A percentile compares a stretch with the other conserved stretches of the same genome.
These are phyloP conservation scores for Cynara cardunculus DNA, from an alignment of 129 eudicot species.

Conservation along the genomic window DNA sequence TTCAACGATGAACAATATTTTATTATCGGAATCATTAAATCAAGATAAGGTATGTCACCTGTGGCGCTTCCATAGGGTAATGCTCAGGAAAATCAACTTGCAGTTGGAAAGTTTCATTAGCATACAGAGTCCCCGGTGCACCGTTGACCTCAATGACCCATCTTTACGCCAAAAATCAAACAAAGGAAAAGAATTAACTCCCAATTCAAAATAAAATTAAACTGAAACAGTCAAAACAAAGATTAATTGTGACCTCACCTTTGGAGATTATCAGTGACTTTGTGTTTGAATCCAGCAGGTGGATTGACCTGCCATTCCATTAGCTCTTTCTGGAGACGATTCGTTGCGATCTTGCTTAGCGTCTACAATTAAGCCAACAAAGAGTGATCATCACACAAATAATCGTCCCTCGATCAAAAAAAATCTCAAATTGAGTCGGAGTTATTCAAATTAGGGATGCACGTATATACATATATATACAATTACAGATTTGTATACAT, in stretches of 20 bases:
- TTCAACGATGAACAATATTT: neutral
- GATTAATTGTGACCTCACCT: constrained; percentile 32
- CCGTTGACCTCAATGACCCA: constrained; percentile 90
- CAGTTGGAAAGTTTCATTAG: constrained; percentile 67
- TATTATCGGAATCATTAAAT: neutral
- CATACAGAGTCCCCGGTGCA: constrained; percentile 76
- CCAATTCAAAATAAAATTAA: constrained; percentile 1
- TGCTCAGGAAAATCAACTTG: constrained; percentile 93
- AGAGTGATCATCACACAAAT: neutral
- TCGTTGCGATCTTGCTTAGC: constrained; percentile 77
- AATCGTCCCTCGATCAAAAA: neutral
- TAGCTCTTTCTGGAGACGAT: constrained; percentile 82
- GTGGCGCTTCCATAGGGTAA: constrained; percentile 95
- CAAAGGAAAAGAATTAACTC: neutral
- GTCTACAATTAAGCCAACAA: constrained; percentile 25
- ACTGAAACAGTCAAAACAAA: neutral
- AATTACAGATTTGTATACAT: neutral
- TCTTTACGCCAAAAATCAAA: constrained; percentile 23
- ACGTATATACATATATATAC: neutral
- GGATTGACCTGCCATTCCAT: constrained; percentile 86
- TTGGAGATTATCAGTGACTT: constrained; percentile 83
- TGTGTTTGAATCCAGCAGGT: constrained; percentile 75
- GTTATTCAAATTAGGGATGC: constrained; percentile 25
- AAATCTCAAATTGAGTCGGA: neutral
- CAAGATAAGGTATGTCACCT: constrained; percentile 31